Evolutionary conservation across 257 asterid genomes (phyloP).

Genomic region (Linderniella brevidens): DNA sequence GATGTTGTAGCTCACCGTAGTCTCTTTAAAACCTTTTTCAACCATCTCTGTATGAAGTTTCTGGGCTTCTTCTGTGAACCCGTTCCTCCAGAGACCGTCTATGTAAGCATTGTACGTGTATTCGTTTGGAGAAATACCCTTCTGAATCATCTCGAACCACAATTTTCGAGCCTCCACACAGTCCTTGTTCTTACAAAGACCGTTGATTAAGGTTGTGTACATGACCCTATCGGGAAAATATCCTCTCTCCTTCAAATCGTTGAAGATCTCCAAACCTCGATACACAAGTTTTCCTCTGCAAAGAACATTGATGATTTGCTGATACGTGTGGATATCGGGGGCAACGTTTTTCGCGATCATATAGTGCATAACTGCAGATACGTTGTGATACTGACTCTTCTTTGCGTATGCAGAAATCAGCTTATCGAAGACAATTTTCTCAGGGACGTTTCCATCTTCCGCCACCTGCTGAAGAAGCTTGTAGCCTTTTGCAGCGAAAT

Average conservation of each 20-base stretch:
- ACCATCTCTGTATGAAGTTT: conserved; percentile 47
- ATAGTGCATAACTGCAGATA: conserved; percentile 46
- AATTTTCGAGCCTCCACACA: conserved; percentile 36
- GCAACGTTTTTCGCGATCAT: conserved; percentile 41
- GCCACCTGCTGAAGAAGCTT: conserved; percentile 40
- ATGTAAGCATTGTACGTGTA: conserved; percentile 37
- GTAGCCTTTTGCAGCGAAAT: conserved; percentile 27
- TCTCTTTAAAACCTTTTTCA: conserved; percentile 28
- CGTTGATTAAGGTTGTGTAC: conserved; percentile 56
- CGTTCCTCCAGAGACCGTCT: conserved; percentile 33
- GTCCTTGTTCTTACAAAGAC: conserved; percentile 35
- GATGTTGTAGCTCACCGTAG: conserved; percentile 33
- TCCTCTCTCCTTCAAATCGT: conserved; percentile 52
- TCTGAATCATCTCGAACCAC: conserved; percentile 62
- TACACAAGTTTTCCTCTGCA: conserved; percentile 26
- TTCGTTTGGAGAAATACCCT: conserved; percentile 35
- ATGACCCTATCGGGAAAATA: conserved; percentile 47
- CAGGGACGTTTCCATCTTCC: conserved; percentile 37
- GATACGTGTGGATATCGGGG: conserved; percentile 47
- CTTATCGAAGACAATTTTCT: conserved; percentile 21
- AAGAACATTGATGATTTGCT: conserved; percentile 37
- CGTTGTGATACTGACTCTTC: conserved; percentile 26
- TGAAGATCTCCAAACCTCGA: conserved; percentile 48
- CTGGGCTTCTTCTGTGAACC: conserved; percentile 39
- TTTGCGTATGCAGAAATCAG: conserved; percentile 28